Evolutionary conservation across 2,329 filamentous ascomycete genomes (phyloP), one percentile per base, ranked within the genome.

Genomic region (Phialocephala sp.): DNA sequence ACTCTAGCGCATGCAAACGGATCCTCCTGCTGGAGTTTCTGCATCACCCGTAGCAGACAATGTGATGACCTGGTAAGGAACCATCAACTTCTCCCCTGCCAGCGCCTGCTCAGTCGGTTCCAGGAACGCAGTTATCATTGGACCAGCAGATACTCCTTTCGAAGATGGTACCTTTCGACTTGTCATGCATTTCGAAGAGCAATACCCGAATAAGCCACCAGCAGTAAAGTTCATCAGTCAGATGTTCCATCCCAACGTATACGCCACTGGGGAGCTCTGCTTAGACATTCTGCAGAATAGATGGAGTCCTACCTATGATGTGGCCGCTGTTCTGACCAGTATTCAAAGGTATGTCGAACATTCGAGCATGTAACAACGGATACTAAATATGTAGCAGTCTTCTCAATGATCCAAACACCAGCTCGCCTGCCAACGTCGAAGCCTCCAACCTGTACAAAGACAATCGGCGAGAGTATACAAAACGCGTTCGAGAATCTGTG

Each of bases 241-340:
- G 78, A 99, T 99, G 95, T 99, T 99, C 80, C 95, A 99, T 75
- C 95, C 95, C 20, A 99, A 99, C 76, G 95, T 99, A 64, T 99
- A 99, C 78, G 94, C 92, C 61, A 98, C 94, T 0, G 95, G 95
- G 68, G 95, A 99, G 82, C 85, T 99, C 59, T 99, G 95, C 77
- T 82, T 99, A 71, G 95, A 99, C 77, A 99, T 99, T 72, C 80
- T 99, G 66, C 95, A 99, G 80, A 99, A 99, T 77, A 85, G 95
- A 72, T 99, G 95, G 95, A 98, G 94, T 78, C 95, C 95, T 18
- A 98, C 95, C 11, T 99, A 99, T 79, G 95, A 99, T 80, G 95
- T 99, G 45, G 95, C 95, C 11, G 95, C 95, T 24, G 94, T 99
- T 69, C 81, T 99, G 79, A 99, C 95, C 50, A 98, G 94, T 76